These are phyloP conservation scores for Cicer judaicum DNA, from an alignment of 306 rosid species.

Conservation along the genomic window DNA sequence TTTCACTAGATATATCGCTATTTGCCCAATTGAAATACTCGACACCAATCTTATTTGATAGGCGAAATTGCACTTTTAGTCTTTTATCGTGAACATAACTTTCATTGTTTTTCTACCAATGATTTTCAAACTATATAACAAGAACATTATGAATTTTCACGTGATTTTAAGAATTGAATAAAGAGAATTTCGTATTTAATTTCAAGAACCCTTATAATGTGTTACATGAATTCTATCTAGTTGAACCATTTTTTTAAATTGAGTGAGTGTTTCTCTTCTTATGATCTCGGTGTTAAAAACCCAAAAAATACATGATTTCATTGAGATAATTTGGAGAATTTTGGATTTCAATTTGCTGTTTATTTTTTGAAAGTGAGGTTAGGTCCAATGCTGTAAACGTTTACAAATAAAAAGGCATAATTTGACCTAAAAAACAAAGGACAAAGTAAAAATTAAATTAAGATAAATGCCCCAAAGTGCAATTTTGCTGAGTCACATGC, in stretches of 20 bases:
- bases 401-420: neutral
- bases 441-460: neutral
- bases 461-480: neutral
- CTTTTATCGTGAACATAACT: neutral
- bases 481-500: neutral
- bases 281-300: neutral
- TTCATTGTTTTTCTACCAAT: neutral
- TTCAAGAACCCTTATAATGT: neutral
- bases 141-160: neutral
- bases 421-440: neutral
- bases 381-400: neutral
- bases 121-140: neutral
- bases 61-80: neutral
- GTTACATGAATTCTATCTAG: neutral
- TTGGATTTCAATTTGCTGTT: neutral
- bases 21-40: conserved; percentile 22
- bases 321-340: neutral
- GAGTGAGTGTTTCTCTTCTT: neutral
- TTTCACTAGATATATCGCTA: neutral
- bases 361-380: neutral
- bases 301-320: neutral
- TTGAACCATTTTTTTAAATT: neutral
- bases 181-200: neutral
- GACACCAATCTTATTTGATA: neutral
- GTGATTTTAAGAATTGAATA: neutral